Base-by-base conservation (phyloP, 495 filamentous ascomycete species). In the Durotheca rogersii region DNA sequence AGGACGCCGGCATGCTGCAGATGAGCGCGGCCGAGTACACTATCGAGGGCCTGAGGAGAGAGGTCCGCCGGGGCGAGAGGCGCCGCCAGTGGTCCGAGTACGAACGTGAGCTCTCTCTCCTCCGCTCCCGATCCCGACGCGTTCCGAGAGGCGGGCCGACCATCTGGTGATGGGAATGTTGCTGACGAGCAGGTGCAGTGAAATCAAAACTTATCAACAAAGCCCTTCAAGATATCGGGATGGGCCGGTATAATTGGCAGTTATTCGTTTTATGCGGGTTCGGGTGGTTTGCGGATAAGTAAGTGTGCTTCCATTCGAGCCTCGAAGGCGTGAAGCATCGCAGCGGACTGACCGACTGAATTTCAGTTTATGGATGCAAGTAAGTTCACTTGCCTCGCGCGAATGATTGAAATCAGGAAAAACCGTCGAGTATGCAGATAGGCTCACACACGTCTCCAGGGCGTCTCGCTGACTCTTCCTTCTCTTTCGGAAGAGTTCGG, bases 181-280 rank as follows among this genome's bases (percentile, higher is more conserved):
- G 47, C 66, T 70, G 27, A 71, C 32, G 37, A 50, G 30, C 7
- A 1, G 12, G 7, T 15, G 34, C 37, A 80, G 75, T 80, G 55
- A 80, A 78, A 61, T 74, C 72, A 0, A 78, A 81, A 45, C 72
- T 84, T 40, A 79, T 90, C 47, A 91, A 89, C 65, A 79, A 81
- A 42, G 85, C 86, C 2, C 83, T 89, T 42, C 85, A 88, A 48
- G 89, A 92, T 64, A 91, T 93, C 55, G 89, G 89, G 5, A 93
- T 92, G 84, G 89, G 89, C 32, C 75, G 76, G 25, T 95, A 93
- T 57, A 88, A 95, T 60, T 92, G 86, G 88, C 77, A 88, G 57
- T 68, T 93, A 9, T 93, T 95, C 66, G 74, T 82, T 37, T 76
- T 95, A 0, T 89, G 86, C 52, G 89, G 89, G 0, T 92, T 89